These are phyloP conservation scores for Plasmodium sp. DNA, from an alignment of 169 alveolate species.

Conservation along the genomic window DNA sequence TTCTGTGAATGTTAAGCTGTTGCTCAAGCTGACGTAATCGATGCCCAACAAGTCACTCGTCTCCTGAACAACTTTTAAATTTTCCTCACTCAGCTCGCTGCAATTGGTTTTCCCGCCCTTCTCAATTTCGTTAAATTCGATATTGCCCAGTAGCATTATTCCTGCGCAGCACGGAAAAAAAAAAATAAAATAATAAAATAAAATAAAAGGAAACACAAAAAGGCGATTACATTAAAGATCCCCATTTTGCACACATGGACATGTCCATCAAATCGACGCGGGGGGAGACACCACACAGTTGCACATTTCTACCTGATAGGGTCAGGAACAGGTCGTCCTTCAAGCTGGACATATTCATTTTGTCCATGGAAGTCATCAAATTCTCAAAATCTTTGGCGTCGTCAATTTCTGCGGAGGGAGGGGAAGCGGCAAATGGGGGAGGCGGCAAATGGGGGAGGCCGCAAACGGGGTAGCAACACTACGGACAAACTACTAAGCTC, in stretches of 20 bases:
- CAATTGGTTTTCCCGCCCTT: constrained; percentile 81
- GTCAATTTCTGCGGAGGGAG: constrained; percentile 30
- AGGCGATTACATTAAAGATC: background rate
- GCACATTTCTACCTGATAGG: constrained; percentile 36
- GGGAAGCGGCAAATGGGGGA: background rate
- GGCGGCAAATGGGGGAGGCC: background rate
- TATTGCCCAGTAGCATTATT: constrained; percentile 85
- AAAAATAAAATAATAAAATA: too few species aligned
- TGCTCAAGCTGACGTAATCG: constrained; percentile 47
- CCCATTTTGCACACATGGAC: background rate
- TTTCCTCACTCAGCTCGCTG: constrained; percentile 45
- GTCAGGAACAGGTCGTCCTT: constrained; percentile 40
- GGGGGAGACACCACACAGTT: background rate
- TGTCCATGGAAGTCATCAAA: constrained; percentile 36
- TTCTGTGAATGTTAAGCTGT: constrained; percentile 75
- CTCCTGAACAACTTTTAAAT: constrained; percentile 73
- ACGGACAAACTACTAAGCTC: background rate
- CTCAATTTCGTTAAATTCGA: constrained; percentile 78
- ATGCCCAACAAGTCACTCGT: constrained; percentile 78
- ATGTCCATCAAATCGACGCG: background rate
- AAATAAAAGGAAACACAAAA: too few species aligned
- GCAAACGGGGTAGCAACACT: background rate
- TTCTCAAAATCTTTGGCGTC: constrained; percentile 38
- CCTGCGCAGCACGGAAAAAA: constrained; percentile 30
- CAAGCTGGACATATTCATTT: constrained; percentile 49